phyloP scores from a whole-genome alignment of 805 yeast genomes.

The Brettanomyces bruxellensis region DNA sequence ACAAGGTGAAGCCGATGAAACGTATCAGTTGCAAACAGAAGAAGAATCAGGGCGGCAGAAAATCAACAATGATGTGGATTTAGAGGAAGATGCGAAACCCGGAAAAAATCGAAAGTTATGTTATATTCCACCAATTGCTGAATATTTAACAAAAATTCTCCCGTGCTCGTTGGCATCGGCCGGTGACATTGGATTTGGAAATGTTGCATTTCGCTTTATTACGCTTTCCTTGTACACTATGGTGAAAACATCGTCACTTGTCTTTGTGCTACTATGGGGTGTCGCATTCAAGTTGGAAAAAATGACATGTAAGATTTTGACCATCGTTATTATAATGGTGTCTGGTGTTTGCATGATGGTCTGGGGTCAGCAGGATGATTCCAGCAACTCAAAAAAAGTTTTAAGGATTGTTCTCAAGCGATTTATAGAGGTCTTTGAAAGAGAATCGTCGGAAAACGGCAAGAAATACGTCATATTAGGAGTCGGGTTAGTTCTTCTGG shows the following conservation, averaged over 20 bases:
- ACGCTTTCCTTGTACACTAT: slow-evolving; percentile 83
- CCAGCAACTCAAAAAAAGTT: neutral
- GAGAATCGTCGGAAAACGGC: slow-evolving; percentile 8
- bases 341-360: slow-evolving; percentile 87
- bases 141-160: slow-evolving; percentile 46
- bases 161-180: slow-evolving; percentile 87
- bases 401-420: neutral
- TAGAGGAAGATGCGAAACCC: neutral
- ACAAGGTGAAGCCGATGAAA: too few relatives aligned
- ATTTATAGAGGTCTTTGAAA: slow-evolving; percentile 3
- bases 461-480: slow-evolving; percentile 39
- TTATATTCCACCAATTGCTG: slow-evolving; percentile 24
- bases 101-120: neutral
- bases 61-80: slow-evolving; percentile 4
- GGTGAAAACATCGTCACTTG: slow-evolving; percentile 81
- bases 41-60: neutral
- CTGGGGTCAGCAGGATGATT: slow-evolving; percentile 32
- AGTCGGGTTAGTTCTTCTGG: slow-evolving; percentile 60
- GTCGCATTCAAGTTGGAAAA: slow-evolving; percentile 70
- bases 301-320: slow-evolving; percentile 56
- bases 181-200: slow-evolving; percentile 91
- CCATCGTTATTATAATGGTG: slow-evolving; percentile 73
- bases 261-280: slow-evolving; percentile 86
- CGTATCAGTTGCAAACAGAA: neutral
- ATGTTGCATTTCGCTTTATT: slow-evolving; percentile 70